phyloP scores from a whole-genome alignment of 768 basidiomycete genomes.

The Lyophyllum shimeji region DNA sequence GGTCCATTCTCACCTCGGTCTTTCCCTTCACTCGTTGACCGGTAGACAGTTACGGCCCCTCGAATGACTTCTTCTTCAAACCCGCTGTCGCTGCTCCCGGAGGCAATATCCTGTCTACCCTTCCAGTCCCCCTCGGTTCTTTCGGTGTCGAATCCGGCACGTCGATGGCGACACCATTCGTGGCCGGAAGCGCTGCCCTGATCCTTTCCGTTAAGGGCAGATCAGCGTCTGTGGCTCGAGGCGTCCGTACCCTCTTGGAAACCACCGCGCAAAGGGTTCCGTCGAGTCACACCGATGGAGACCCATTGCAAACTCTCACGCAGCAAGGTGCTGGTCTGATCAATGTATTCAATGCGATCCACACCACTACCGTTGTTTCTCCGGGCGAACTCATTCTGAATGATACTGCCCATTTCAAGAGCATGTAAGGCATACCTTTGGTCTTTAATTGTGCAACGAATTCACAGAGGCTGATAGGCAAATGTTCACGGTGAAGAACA shows the following conservation, averaged over 20 bases:
- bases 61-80: conserved; percentile 59
- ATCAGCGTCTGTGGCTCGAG: conserved; percentile 20
- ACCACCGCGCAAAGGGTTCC: conserved; percentile 45
- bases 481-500: conserved; percentile 52
- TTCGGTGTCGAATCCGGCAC: conserved; percentile 44
- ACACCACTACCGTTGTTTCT: conserved; percentile 48
- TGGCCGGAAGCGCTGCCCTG: conserved; percentile 46
- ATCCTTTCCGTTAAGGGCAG: conserved; percentile 41
- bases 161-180: conserved; percentile 44
- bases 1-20: conserved; percentile 13
- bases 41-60: conserved; percentile 48
- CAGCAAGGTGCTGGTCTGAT: conserved; percentile 59
- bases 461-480: conserved; percentile 31
- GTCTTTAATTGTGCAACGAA: background rate
- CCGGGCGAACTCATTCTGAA: conserved; percentile 63
- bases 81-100: conserved; percentile 55
- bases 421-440: conserved; percentile 31
- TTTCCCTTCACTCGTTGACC: background rate
- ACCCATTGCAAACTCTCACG: conserved; percentile 49
- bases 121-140: conserved; percentile 38
- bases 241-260: conserved; percentile 42
- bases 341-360: conserved; percentile 57
- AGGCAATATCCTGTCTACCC: conserved; percentile 48
- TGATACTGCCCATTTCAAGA: conserved; percentile 57
- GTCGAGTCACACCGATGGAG: conserved; percentile 45